A percentile compares a stretch with the other conserved stretches of the same genome.
Evolutionary conservation across 2,329 filamentous ascomycete species (phyloP).

Genomic region (Hirsutella minnesotensis): DNA sequence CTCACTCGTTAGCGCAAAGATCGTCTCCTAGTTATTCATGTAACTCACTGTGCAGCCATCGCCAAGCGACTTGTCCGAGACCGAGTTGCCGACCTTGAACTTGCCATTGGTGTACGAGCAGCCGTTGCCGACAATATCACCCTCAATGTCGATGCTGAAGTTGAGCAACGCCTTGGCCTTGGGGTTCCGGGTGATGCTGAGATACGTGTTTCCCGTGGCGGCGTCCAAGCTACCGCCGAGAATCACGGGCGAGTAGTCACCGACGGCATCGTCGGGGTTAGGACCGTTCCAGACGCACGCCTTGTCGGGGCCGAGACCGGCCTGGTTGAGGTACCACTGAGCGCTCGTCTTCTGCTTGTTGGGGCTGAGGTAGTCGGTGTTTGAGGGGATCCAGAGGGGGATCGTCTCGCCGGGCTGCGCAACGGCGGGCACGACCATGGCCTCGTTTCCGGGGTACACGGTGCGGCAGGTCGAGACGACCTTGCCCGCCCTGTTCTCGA

Average conservation of each 20-base stretch:
- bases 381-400: slow-evolving; percentile 64
- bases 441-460: slow-evolving; percentile 88
- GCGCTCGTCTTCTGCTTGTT: slow-evolving; percentile 70
- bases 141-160: too few species aligned
- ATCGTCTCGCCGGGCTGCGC: slow-evolving; percentile 46
- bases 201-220: too few species aligned
- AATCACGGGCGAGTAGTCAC: slow-evolving; percentile 84
- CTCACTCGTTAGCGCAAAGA: too few species aligned
- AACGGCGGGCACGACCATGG: slow-evolving; percentile 69
- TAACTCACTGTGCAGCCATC: too few species aligned
- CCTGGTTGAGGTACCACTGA: slow-evolving; percentile 94
- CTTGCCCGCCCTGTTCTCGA: slow-evolving; percentile 59
- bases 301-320: slow-evolving; percentile 51
- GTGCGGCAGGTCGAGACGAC: slow-evolving; percentile 78
- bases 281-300: slow-evolving; percentile 65
- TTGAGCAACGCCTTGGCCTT: too few species aligned
- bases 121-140: too few species aligned
- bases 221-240: slow-evolving; percentile 59
- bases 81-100: too few species aligned
- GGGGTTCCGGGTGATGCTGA: too few species aligned
- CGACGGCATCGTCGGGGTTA: slow-evolving; percentile 32
- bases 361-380: slow-evolving; percentile 59
- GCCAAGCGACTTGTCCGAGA: too few species aligned
- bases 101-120: too few species aligned
- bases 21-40: too few species aligned